These are phyloP conservation scores for Blastobotrys attinorum DNA, from an alignment of 805 yeast species.

Conservation along the genomic window DNA sequence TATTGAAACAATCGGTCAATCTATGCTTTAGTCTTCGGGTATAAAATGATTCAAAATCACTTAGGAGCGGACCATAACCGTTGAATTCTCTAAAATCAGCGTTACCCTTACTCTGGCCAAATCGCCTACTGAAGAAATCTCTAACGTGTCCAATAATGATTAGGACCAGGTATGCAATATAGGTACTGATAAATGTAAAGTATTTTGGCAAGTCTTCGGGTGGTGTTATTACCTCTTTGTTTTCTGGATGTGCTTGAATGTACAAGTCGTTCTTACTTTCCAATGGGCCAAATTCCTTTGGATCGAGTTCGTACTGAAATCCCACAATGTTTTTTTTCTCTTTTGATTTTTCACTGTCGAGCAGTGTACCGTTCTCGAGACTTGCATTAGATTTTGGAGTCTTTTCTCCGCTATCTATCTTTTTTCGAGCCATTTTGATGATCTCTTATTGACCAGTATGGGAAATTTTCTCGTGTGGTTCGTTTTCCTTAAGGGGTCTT, in stretches of 20 bases:
- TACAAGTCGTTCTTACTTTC: slow-evolving; percentile 41
- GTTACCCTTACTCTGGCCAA: slow-evolving; percentile 54
- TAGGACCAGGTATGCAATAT: slow-evolving; percentile 73
- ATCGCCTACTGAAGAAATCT: slow-evolving; percentile 75
- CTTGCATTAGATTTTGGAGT: too few relatives aligned
- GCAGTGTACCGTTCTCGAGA: too few relatives aligned
- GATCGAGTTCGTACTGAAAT: slow-evolving; percentile 10
- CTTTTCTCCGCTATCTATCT: too few relatives aligned
- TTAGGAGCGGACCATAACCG: slow-evolving; percentile 94
- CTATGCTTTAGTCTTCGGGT: slow-evolving; percentile 85
- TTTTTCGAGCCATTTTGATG: too few relatives aligned
- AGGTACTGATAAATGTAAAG: slow-evolving; percentile 69
- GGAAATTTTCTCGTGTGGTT: too few relatives aligned
- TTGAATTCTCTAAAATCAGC: slow-evolving; percentile 63
- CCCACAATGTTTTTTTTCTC: not conserved
- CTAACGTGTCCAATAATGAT: slow-evolving; percentile 85
- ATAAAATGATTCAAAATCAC: slow-evolving; percentile 89
- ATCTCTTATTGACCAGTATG: too few relatives aligned
- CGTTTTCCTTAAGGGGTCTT: too few relatives aligned
- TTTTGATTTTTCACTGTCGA: too few relatives aligned
- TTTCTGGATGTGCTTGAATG: slow-evolving; percentile 48
- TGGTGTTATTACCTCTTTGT: slow-evolving; percentile 49
- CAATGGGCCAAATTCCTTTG: slow-evolving; percentile 17
- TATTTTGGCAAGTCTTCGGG: slow-evolving; percentile 78
- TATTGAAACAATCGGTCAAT: slow-evolving; percentile 88